phyloP scores from a whole-genome alignment of 768 basidiomycete species.

The Kwoniella sp. region DNA sequence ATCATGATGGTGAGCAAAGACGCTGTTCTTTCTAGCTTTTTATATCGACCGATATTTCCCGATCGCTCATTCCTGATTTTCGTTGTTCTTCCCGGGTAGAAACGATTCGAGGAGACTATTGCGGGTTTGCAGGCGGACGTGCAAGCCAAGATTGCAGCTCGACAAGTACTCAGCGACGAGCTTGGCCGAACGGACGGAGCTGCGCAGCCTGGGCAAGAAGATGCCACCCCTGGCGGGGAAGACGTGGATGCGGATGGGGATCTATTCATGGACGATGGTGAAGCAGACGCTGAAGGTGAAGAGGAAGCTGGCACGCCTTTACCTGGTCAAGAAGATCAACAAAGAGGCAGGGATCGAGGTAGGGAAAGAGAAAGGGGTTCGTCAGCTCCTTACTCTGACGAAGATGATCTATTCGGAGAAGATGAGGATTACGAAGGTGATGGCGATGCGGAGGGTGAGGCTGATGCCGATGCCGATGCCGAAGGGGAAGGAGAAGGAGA shows the following conservation, averaged over 20 bases:
- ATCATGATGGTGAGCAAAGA: slow-evolving; percentile 46
- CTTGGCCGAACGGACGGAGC: slow-evolving; percentile 29
- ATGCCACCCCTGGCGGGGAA: not conserved
- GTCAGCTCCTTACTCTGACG: slow-evolving; percentile 18
- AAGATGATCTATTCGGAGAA: slow-evolving; percentile 23
- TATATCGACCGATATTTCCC: not conserved
- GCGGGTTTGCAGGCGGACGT: slow-evolving; percentile 44
- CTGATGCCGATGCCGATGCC: slow-evolving; percentile 11
- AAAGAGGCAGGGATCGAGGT: slow-evolving; percentile 3
- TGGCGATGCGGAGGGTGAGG: slow-evolving; percentile 28
- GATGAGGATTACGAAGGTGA: slow-evolving; percentile 20
- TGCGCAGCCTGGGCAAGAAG: not conserved
- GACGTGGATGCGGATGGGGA: slow-evolving; percentile 17
- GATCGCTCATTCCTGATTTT: no score
- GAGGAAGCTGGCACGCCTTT: slow-evolving; percentile 23
- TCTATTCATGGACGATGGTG: slow-evolving; percentile 13
- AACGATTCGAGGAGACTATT: slow-evolving; percentile 51
- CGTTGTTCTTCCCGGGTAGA: no score
- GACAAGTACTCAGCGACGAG: slow-evolving; percentile 42
- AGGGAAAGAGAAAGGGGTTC: slow-evolving; percentile 3
- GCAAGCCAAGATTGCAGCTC: slow-evolving; percentile 37
- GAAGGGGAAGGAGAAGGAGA: slow-evolving; percentile 23
- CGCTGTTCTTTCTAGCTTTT: not conserved
- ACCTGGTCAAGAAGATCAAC: slow-evolving; percentile 1
- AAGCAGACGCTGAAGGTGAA: slow-evolving; percentile 17